Evolutionary conservation across 495 filamentous ascomycete genomes (phyloP).

Genomic region (Diplogelasinospora grovesii): DNA sequence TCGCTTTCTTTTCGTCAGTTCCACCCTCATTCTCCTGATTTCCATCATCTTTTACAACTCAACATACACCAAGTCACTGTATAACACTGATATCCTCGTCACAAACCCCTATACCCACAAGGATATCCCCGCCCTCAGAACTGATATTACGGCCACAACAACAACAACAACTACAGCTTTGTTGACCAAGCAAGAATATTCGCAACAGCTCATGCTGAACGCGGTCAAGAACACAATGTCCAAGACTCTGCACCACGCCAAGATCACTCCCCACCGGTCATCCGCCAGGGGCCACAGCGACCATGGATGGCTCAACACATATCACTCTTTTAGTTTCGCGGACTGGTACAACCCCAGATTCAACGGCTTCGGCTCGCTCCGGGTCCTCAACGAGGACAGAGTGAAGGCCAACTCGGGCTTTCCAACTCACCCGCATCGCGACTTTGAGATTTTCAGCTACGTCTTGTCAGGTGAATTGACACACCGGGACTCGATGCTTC

Average conservation of each 20-base stretch:
- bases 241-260: constrained; percentile 53
- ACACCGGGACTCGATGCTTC: constrained; percentile 69
- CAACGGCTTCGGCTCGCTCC: constrained; percentile 59
- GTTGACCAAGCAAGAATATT: too few relatives aligned
- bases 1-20: constrained; percentile 9
- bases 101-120: background rate
- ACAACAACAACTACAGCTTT: background rate
- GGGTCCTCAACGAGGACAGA: constrained; percentile 79
- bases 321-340: constrained; percentile 78
- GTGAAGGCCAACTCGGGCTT: constrained; percentile 63
- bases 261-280: constrained; percentile 56
- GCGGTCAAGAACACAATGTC: constrained; percentile 35
- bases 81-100: constrained; percentile 5
- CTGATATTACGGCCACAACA: constrained; percentile 1
- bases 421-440: constrained; percentile 71
- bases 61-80: constrained; percentile 8
- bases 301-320: constrained; percentile 79
- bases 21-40: constrained; percentile 12
- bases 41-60: constrained; percentile 18
- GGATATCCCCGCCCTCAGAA: constrained; percentile 2
- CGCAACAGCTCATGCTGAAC: constrained; percentile 13
- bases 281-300: constrained; percentile 61
- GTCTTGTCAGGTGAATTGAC: constrained; percentile 73
- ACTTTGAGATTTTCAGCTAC: constrained; percentile 82
- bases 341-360: constrained; percentile 61